Evolutionary conservation across 2,329 filamentous ascomycete genomes (phyloP), one percentile per base, ranked within the genome.

Genomic region (Aspergillus vadensis): DNA sequence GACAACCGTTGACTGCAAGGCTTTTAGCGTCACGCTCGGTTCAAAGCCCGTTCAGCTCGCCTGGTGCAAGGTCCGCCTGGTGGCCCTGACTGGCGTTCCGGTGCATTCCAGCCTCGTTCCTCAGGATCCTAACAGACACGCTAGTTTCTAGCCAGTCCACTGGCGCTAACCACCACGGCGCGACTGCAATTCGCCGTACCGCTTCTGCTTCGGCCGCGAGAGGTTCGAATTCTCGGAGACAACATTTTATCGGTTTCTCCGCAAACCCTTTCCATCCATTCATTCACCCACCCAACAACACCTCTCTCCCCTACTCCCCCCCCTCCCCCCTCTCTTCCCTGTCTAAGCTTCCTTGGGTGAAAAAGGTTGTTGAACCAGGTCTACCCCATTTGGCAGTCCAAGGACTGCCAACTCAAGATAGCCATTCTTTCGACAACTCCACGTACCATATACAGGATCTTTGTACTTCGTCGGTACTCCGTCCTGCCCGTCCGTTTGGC

Each of bases 21-120:
- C 58, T 65, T 36, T 64, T 67, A 65, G 63, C 60, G 59, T 58
- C 58, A 58, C 43, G 61, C 59, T 68, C 63, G 65, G 61, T 60
- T 59, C 62, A 63, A 44, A 41, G 56, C 49, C 62, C 55, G 55
- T 63, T 59, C 57, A 59, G 50, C 52, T 61, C 39, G 47, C 44
- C 50, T 36, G 41, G 59, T 61, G 66, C 66, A 70, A 64, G 64
- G 65, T 61, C 60, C 67, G 64, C 60, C 57, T 51, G 59, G 51
- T 68, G 65, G 61, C 58, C 65, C 62, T 65, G 55, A 47, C 50
- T 49, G 59, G 60, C 60, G 52, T 60, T 62, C 56, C 30, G 48
- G 48, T 32, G 57, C 58, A 59, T 59, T 59, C 52, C 53, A 44
- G 53, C 39, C 53, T 38, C 50, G 55, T 62, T 57, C 48, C 47